These are phyloP conservation scores for Graphilbum fragrans DNA, from an alignment of 2,329 filamentous ascomycete genomes.

Conservation along the genomic window DNA sequence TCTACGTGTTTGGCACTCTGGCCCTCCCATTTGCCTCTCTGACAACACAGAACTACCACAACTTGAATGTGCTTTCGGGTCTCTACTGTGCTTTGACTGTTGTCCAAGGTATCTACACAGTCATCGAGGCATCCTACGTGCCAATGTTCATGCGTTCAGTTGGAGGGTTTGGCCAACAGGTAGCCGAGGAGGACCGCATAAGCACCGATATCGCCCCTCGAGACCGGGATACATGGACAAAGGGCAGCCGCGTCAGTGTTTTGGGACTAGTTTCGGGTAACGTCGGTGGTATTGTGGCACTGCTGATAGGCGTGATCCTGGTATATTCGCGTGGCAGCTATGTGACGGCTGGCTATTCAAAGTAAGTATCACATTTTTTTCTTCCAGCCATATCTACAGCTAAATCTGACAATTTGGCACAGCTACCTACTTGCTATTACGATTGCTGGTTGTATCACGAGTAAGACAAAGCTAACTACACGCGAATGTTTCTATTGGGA, in stretches of 20 bases:
- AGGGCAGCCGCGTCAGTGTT: conserved; percentile 4
- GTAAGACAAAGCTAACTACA: not conserved
- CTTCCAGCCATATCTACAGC: too few species aligned
- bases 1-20: conserved; percentile 2
- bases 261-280: conserved; percentile 2
- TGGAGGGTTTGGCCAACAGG: not conserved
- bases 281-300: conserved; percentile 1
- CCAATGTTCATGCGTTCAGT: conserved; percentile 5
- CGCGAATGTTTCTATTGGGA: not conserved
- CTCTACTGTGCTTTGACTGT: conserved; percentile 3
- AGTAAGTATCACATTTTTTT: not conserved
- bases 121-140: conserved; percentile 4
- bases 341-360: not conserved
- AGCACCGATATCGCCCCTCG: not conserved
- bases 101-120: conserved; percentile 3
- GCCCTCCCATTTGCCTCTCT: conserved; percentile 4
- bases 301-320: conserved; percentile 5
- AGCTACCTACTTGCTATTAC: conserved; percentile 4
- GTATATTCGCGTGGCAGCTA: conserved; percentile 2
- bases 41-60: not conserved
- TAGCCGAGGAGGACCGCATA: not conserved
- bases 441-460: conserved; percentile 1
- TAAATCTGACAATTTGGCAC: too few species aligned
- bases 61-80: not conserved
- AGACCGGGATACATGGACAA: not conserved